These are phyloP conservation scores for Aureobasidium musti DNA, from an alignment of 2,329 filamentous ascomycete species.

Conservation along the genomic window DNA sequence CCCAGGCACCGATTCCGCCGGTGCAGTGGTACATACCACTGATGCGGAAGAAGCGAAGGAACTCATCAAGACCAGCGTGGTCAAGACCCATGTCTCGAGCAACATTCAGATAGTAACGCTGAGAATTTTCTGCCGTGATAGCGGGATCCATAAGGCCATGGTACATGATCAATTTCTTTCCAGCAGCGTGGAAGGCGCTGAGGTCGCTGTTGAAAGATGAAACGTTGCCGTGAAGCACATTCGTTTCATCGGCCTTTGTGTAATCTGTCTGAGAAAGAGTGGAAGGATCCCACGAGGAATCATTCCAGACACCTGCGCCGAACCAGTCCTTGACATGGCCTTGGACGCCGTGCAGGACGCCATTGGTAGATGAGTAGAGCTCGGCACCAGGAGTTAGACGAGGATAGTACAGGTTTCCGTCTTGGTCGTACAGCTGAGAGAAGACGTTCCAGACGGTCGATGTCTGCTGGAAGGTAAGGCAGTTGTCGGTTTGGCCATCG, in stretches of 20 bases:
- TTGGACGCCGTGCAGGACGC: constrained; percentile 49
- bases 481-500: constrained; percentile 42
- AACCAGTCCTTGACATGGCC: constrained; percentile 53
- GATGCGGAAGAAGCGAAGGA: constrained; percentile 55
- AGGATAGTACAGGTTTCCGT: constrained; percentile 54
- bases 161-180: constrained; percentile 51
- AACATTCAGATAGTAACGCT: constrained; percentile 54
- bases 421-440: constrained; percentile 46
- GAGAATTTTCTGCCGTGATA: constrained; percentile 50
- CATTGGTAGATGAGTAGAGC: constrained; percentile 42
- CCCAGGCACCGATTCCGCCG: constrained; percentile 45
- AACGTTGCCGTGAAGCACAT: constrained; percentile 42
- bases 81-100: constrained; percentile 40
- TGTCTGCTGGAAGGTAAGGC: constrained; percentile 50
- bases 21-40: constrained; percentile 57
- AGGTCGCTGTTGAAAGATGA: constrained; percentile 43
- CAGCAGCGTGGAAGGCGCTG: constrained; percentile 43
- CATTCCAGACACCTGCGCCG: constrained; percentile 52
- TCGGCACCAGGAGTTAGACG: constrained; percentile 55
- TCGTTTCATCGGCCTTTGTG: constrained; percentile 41
- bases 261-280: constrained; percentile 48
- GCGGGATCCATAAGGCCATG: constrained; percentile 49
- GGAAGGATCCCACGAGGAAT: constrained; percentile 47
- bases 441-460: constrained; percentile 49
- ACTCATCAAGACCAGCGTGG: constrained; percentile 42